These are phyloP conservation scores for Ogataea methanolica DNA, from an alignment of 805 yeast species.

Conservation along the genomic window DNA sequence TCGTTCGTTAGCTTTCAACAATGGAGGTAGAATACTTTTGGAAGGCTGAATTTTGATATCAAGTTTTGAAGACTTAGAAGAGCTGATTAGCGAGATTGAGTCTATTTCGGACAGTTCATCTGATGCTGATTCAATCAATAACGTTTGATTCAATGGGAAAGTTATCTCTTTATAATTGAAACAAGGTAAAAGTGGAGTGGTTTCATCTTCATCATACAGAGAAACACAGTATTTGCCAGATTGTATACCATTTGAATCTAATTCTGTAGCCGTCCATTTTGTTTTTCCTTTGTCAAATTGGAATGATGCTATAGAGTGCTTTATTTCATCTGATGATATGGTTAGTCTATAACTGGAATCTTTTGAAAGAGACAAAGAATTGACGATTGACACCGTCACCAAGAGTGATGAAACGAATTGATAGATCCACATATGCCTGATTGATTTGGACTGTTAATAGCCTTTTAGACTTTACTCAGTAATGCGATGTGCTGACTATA, in stretches of 20 bases:
- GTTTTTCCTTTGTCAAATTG: neutral
- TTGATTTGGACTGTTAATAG: too few species aligned
- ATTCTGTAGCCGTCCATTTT: conserved; percentile 5
- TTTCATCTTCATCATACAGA: conserved; percentile 1
- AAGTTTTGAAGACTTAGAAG: neutral
- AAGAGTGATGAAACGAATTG: too few species aligned
- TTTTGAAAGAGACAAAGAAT: neutral
- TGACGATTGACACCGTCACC: neutral
- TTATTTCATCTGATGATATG: neutral
- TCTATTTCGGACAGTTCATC: conserved; percentile 1
- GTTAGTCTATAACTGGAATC: neutral
- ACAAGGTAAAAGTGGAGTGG: conserved; percentile 8
- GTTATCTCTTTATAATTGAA: conserved; percentile 19
- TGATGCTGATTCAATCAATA: conserved; percentile 8
- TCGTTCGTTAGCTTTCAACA: conserved; percentile 5
- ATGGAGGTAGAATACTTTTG: conserved; percentile 8
- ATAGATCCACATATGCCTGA: too few species aligned
- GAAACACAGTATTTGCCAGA: conserved; percentile 18
- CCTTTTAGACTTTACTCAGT: too few species aligned
- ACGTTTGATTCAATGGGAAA: conserved; percentile 16
- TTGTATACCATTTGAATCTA: neutral
- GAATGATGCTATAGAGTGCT: conserved; percentile 7
- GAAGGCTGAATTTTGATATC: conserved; percentile 6
- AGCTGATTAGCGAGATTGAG: conserved; percentile 13
- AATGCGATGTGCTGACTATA: too few species aligned